A percentile compares a stretch with the other conserved stretches of the same genome.
Conservation (phyloP, 805 yeast genomes). For the Candida odintsovae region DNA sequence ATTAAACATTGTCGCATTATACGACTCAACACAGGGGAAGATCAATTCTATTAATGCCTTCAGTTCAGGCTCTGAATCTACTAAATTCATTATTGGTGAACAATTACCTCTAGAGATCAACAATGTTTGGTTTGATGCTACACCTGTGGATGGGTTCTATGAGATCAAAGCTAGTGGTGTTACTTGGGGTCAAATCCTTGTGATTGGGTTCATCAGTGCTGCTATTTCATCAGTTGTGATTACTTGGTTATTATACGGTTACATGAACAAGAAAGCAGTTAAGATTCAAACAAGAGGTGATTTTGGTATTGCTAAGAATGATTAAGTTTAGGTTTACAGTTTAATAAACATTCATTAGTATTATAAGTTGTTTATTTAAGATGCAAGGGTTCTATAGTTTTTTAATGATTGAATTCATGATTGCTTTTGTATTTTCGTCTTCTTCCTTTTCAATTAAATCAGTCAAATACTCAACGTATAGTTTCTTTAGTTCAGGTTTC, state of each 20-base stretch:
- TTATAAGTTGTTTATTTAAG: background rate
- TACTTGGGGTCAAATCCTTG: background rate
- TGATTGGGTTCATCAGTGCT: conserved; percentile 3
- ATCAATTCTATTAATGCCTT: conserved; percentile 40
- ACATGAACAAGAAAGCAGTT: conserved; percentile 6
- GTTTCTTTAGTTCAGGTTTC: conserved; percentile 29
- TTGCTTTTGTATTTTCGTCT: conserved; percentile 16
- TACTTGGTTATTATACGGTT: conserved; percentile 5
- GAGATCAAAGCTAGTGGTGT: background rate
- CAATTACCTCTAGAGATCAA: conserved; percentile 50
- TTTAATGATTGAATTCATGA: conserved; percentile 20
- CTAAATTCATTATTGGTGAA: conserved; percentile 64
- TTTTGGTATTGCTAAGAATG: conserved; percentile 7
- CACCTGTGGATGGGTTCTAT: conserved; percentile 1
- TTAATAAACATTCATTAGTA: background rate
- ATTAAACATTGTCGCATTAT: conserved; percentile 42
- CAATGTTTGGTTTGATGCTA: conserved; percentile 44
- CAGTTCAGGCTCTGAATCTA: conserved; percentile 50
- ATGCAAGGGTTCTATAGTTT: conserved; percentile 11
- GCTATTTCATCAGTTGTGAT: conserved; percentile 3
- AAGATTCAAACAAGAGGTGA: conserved; percentile 7
- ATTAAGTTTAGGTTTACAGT: background rate
- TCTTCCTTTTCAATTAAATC: conserved; percentile 10
- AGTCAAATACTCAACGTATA: conserved; percentile 24
- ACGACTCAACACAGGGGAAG: conserved; percentile 23